A percentile compares a stretch with the other conserved stretches of the same genome.
Evolutionary conservation across 2,329 filamentous ascomycete species (phyloP).

Genomic region (Lachnellula subtilissima): DNA sequence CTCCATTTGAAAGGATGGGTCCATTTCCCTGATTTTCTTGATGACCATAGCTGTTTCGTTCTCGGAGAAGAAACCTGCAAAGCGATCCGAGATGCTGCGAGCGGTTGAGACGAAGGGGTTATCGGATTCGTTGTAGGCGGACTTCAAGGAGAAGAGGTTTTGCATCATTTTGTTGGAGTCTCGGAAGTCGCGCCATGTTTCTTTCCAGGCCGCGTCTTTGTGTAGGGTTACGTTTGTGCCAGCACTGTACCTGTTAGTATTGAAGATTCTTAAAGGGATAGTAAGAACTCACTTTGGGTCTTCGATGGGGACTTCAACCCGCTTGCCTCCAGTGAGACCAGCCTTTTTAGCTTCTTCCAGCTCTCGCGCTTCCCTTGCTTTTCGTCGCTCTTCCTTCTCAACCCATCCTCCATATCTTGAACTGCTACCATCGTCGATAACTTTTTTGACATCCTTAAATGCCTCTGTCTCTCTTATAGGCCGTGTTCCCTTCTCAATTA

Average conservation of each 20-base stretch:
- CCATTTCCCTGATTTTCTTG: constrained; percentile 96
- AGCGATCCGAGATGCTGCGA: constrained; percentile 85
- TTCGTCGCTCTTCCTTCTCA: constrained; percentile 89
- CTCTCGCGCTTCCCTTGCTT: constrained; percentile 69
- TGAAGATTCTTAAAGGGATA: constrained; percentile 7
- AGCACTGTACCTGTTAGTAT: constrained; percentile 56
- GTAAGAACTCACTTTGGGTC: constrained; percentile 71
- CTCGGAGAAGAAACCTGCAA: constrained; percentile 95
- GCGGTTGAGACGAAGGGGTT: constrained; percentile 89
- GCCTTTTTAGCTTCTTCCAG: constrained; percentile 49
- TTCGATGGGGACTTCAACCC: constrained; percentile 64
- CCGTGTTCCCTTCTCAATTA: constrained; percentile 88
- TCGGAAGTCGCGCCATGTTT: constrained; percentile 94
- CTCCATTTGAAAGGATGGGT: constrained; percentile 90
- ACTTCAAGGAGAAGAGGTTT: constrained; percentile 79
- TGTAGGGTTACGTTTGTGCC: constrained; percentile 92
- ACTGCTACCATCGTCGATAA: constrained; percentile 94
- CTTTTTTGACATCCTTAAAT: constrained; percentile 90
- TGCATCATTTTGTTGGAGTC: constrained; percentile 87
- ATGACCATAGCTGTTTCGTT: constrained; percentile 97
- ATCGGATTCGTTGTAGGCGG: constrained; percentile 90
- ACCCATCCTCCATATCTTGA: constrained; percentile 95
- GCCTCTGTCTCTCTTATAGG: constrained; percentile 92
- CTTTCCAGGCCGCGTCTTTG: constrained; percentile 96
- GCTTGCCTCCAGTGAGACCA: constrained; percentile 34